phyloP scores from a whole-genome alignment of 1,284 basidiomycete genomes.

The Ustilago nuda region DNA sequence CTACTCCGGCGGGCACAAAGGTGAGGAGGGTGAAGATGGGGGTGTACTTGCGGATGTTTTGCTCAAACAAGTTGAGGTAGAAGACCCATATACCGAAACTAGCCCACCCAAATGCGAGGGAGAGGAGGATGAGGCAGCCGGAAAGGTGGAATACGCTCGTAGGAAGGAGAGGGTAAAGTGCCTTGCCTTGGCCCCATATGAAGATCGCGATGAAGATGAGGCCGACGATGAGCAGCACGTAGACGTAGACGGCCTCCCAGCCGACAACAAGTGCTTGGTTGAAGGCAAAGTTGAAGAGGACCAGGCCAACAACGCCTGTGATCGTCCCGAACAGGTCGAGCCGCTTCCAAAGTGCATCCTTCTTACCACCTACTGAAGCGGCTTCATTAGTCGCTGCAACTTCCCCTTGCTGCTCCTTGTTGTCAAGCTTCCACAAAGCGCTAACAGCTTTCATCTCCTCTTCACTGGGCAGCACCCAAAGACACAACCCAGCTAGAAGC shows the following conservation, averaged over 20 bases:
- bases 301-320: slow-evolving; percentile 46
- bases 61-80: slow-evolving; percentile 32
- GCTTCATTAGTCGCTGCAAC: background rate
- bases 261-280: slow-evolving; percentile 59
- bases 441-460: slow-evolving; percentile 36
- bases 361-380: background rate
- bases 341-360: slow-evolving; percentile 21
- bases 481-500: slow-evolving; percentile 26
- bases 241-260: slow-evolving; percentile 54
- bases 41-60: slow-evolving; percentile 26
- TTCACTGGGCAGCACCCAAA: slow-evolving; percentile 45
- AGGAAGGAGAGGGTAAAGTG: slow-evolving; percentile 49
- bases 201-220: slow-evolving; percentile 45
- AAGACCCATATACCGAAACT: slow-evolving; percentile 56
- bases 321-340: slow-evolving; percentile 53
- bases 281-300: slow-evolving; percentile 59
- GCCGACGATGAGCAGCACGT: slow-evolving; percentile 56
- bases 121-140: slow-evolving; percentile 34
- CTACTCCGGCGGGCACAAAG: slow-evolving; percentile 33
- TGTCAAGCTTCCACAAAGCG: slow-evolving; percentile 26
- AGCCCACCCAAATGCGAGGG: slow-evolving; percentile 50
- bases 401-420: slow-evolving; percentile 8
- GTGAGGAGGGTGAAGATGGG: slow-evolving; percentile 33
- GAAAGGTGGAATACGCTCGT: slow-evolving; percentile 40
- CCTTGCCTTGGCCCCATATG: slow-evolving; percentile 32